Evolutionary conservation across 2,329 filamentous ascomycete genomes (phyloP), one percentile per base, ranked within the genome.

Genomic region (Bimuria novae-zelandiae): DNA sequence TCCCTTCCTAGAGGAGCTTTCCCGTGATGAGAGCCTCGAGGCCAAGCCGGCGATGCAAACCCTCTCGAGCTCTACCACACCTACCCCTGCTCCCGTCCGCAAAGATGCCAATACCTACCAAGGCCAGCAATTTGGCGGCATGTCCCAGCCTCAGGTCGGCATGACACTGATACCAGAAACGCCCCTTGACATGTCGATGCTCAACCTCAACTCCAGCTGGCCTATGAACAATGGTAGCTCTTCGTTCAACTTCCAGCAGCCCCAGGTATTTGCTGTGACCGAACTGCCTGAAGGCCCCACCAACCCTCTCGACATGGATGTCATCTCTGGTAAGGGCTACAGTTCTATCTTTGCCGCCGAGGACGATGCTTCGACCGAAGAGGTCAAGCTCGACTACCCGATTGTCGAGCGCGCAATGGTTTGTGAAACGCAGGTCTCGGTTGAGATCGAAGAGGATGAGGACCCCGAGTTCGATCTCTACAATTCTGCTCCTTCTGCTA

Each of bases 131-230:
- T 78, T 79, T 59, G 80, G 82, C 29, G 58, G 55, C 46, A 63
- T 71, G 54, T 64, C 54, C 70, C 88, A 75, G 61, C 72, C 78
- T 22, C 82, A 84, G 52, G 77, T 92, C 60, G 87, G 87, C 67
- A 89, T 96, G 82, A 85, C 89, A 52, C 89, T 92, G 82, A 85
- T 95, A 41, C 90, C 91, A 1, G 91, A 96, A 75, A 86, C 89
- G 63, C 81, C 78, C 47, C 80, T 92, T 74, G 89, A 95, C 66
- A 87, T 92, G 64, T 84, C 86, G 49, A 84, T 88, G 76, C 81
- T 94, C 64, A 82, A 84, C 64, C 73, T 92, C 40, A 73, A 71
- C 63, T 73, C 71, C 60, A 71, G 69, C 67, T 77, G 79, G 53
- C 67, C 68, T 39, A 86, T 81, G 72, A 80, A 79, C 71, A 87